A percentile compares a stretch with the other conserved stretches of the same genome.
Evolutionary conservation across 257 asterid genomes (phyloP).

Genomic region (Primulina eburnea): DNA sequence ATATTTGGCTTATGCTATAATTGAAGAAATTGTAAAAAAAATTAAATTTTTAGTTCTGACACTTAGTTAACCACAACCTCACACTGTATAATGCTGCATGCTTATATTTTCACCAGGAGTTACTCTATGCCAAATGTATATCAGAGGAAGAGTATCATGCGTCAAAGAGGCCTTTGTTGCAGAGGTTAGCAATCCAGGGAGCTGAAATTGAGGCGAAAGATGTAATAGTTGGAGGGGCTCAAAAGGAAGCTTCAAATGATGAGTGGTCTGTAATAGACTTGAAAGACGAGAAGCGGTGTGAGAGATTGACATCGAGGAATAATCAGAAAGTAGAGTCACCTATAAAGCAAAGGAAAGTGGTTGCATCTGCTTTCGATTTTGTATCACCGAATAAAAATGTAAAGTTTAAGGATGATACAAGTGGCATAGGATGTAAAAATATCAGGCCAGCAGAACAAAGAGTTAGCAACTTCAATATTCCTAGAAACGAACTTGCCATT

Average conservation of each 20-base stretch:
- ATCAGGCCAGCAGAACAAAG: conserved; percentile 24
- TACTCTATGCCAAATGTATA: conserved; percentile 75
- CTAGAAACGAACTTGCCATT: conserved; percentile 36
- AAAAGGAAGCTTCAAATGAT: conserved; percentile 42
- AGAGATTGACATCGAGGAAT: conserved; percentile 31
- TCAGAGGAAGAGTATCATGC: conserved; percentile 83
- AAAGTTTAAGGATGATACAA: conserved; percentile 37
- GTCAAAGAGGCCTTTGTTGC: conserved; percentile 83
- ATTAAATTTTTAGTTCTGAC: no score
- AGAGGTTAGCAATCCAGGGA: conserved; percentile 87
- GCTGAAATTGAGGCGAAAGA: conserved; percentile 84
- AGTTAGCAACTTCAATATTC: background rate
- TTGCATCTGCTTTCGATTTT: conserved; percentile 49
- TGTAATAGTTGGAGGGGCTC: conserved; percentile 43
- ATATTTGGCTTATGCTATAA: no score
- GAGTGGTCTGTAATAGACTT: conserved; percentile 72
- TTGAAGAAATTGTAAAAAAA: background rate
- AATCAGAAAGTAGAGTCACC: conserved; percentile 34
- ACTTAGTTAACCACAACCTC: background rate
- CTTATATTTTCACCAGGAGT: conserved; percentile 44
- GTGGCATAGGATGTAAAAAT: conserved; percentile 12
- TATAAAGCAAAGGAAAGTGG: conserved; percentile 49
- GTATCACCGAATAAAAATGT: conserved; percentile 43
- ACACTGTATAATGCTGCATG: background rate
- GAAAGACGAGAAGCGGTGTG: conserved; percentile 47